Base-by-base conservation (phyloP, 1,284 basidiomycete genomes). In the Malassezia vespertilionis region DNA sequence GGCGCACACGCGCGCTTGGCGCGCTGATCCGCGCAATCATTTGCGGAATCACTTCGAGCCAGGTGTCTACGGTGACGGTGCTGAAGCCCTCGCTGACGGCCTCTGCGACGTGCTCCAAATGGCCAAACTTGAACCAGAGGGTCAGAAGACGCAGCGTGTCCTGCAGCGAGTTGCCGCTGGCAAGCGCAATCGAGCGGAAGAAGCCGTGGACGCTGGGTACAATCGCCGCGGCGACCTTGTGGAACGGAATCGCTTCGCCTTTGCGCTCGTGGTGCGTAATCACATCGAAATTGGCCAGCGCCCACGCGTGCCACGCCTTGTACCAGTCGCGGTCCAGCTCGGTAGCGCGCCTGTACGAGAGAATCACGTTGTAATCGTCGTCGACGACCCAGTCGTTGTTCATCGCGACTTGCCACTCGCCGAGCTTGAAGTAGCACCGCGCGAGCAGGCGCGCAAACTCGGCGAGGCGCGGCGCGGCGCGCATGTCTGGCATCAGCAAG, bases 261-360 rank as follows among this genome's bases (percentile, higher is more conserved):
- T 52, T 74, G 24, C 57, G 52, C 43, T 67, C 66, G 52, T 70
- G 63, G 35, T 69, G 61, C 43, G 64, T 59, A 50, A 97, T 83
- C 53, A 96, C 86, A 56, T 96, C 88, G 58, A 93, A 93, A 71
- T 96, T 96, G 10, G 89, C 84, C 49, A 97, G 75, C 5, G 93
- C 91, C 89, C 90, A 97, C 0, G 88, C 90, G 71, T 97, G 91
- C 91, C 91, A 96, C 14, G 91, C 93, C 72, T 96, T 95, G 74
- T 96, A 96, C 91, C 91, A 97, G 32, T 78, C 78, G 5, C 83
- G 80, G 71, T 97, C 93, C 54, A 88, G 86, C 66, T 87, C 83
- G 2, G 91, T 96, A 0, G 93, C 86, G 28, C 84, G 76, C 44
- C 80, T 77, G 73, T 93, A 97, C 22, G 86, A 83, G 55, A 82